Percentiles rank a stretch among this genome's conserved stretches.
Conservation (phyloP, 306 rosid genomes). For the Hippophae tibetana region DNA sequence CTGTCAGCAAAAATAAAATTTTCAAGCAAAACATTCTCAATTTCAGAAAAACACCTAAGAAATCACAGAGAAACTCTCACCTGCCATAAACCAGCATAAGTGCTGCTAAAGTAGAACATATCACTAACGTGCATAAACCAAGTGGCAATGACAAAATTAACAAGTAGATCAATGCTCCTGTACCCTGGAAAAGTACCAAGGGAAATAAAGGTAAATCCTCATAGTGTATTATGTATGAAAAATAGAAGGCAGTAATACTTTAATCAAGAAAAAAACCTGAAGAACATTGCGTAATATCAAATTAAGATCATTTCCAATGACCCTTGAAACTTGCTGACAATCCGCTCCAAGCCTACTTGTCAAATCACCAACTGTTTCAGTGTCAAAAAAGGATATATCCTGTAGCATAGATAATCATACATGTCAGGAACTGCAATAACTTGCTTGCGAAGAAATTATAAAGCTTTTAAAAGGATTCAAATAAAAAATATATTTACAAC, state of each 20-base stretch:
- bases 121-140: constrained; percentile 65
- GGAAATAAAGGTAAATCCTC: constrained; percentile 15
- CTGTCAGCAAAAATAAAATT: neutral
- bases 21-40: neutral
- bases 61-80: constrained; percentile 33
- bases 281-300: constrained; percentile 75
- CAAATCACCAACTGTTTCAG: constrained; percentile 92
- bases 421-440: constrained; percentile 29
- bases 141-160: constrained; percentile 80
- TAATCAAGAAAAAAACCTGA: constrained; percentile 49
- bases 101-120: constrained; percentile 64
- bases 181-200: constrained; percentile 43
- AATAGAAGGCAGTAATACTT: constrained; percentile 6
- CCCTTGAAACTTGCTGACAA: constrained; percentile 96
- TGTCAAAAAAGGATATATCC: constrained; percentile 94
- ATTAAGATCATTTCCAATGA: constrained; percentile 94
- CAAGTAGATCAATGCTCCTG: constrained; percentile 74
- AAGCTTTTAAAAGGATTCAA: neutral
- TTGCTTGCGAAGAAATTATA: constrained; percentile 5
- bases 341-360: constrained; percentile 99
- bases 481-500: constrained; percentile 29
- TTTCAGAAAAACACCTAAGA: constrained; percentile 16
- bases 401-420: constrained; percentile 44
- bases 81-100: constrained; percentile 72
- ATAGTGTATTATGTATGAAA: constrained; percentile 6